Evolutionary conservation across 2,329 filamentous ascomycete species (phyloP).

Genomic region (Ophiostoma pallidulum): DNA sequence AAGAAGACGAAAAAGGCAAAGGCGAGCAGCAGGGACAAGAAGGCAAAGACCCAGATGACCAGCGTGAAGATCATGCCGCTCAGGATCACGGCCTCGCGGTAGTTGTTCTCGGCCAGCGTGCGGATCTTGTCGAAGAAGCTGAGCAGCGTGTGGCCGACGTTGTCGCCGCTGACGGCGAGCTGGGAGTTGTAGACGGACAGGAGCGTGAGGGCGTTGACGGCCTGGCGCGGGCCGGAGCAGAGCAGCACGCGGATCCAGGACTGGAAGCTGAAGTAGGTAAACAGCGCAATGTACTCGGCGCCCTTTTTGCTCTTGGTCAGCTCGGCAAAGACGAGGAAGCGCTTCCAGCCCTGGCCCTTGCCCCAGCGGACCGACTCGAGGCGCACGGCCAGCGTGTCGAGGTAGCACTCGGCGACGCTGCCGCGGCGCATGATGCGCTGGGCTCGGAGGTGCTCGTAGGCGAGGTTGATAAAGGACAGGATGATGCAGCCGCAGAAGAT

Average conservation of each 20-base stretch:
- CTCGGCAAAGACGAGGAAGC: conserved; percentile 87
- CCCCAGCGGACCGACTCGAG: conserved; percentile 74
- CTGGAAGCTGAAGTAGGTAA: conserved; percentile 74
- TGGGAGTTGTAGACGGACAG: conserved; percentile 73
- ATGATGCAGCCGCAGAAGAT: conserved; percentile 92
- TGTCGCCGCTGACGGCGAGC: conserved; percentile 48
- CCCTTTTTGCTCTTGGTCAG: conserved; percentile 88
- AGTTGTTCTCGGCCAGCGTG: conserved; percentile 61
- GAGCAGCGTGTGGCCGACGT: conserved; percentile 53
- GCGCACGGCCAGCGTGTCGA: conserved; percentile 77
- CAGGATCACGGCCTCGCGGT: conserved; percentile 71
- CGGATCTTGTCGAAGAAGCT: conserved; percentile 80
- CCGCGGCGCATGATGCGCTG: conserved; percentile 72
- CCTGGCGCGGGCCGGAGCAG: conserved; percentile 86
- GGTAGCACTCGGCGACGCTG: conserved; percentile 82
- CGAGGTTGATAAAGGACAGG: conserved; percentile 73
- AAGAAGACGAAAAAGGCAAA: conserved; percentile 77
- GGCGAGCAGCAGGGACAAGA: conserved; percentile 65
- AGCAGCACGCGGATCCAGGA: conserved; percentile 80
- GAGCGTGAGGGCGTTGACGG: conserved; percentile 80
- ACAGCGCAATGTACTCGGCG: conserved; percentile 80
- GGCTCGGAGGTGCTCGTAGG: conserved; percentile 71
- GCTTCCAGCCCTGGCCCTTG: conserved; percentile 67
- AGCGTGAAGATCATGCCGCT: conserved; percentile 89
- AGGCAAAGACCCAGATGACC: conserved; percentile 77